Percentiles rank a stretch among this genome's conserved stretches.
These are phyloP conservation scores for Nicotiana tomentosiformis DNA, from an alignment of 257 asterid species.

Conservation along the genomic window DNA sequence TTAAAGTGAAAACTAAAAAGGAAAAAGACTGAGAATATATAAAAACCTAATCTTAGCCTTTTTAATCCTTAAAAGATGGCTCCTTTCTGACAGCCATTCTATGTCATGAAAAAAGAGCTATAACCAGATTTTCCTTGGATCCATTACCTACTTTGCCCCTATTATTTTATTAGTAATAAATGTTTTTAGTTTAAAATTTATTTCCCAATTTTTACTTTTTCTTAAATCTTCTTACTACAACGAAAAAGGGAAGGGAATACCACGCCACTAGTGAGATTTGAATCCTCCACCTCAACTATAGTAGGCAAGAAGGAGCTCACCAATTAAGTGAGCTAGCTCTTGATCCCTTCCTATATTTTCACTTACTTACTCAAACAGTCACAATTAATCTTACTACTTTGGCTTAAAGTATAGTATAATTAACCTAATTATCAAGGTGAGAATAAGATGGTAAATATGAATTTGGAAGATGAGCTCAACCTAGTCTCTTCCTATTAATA, in stretches of 20 bases:
- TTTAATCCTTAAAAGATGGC: constrained; percentile 15
- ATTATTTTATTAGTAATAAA: neutral
- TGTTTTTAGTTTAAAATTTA: neutral
- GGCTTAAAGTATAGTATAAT: neutral
- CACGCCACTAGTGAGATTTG: no score
- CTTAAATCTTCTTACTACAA: neutral
- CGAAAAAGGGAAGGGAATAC: no score
- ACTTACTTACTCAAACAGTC: neutral
- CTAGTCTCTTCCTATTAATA: neutral
- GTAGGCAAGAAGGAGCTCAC: no score
- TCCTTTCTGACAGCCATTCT: constrained; percentile 25
- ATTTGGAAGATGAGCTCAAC: neutral
- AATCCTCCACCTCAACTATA: no score
- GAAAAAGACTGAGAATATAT: constrained; percentile 5
- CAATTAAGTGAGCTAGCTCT: no score
- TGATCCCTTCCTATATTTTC: no score
- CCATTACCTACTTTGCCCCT: neutral
- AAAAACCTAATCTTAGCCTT: neutral
- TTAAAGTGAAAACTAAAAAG: neutral
- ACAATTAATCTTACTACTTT: neutral
- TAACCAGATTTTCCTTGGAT: neutral
- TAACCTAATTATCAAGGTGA: neutral
- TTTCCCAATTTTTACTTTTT: no score
- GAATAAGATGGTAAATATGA: neutral
- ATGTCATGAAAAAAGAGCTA: constrained; percentile 1